phyloP scores from a whole-genome alignment of 306 rosid species.

The Canavalia gladiata region DNA sequence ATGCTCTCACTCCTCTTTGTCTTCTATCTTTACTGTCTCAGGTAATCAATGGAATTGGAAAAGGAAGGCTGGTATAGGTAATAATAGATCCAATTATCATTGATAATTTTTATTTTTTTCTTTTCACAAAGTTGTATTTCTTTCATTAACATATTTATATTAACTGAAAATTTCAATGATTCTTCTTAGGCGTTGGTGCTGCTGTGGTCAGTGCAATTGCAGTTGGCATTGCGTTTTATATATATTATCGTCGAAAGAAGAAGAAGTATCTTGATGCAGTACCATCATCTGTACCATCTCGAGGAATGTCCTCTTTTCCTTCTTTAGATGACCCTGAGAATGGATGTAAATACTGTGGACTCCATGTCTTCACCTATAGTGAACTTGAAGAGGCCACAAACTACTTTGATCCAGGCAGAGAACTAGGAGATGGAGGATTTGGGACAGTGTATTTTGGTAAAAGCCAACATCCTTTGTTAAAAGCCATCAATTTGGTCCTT shows the following conservation, averaged over 20 bases:
- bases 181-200: constrained; percentile 49
- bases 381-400: constrained; percentile 84
- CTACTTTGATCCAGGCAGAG: constrained; percentile 64
- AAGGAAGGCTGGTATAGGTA: constrained; percentile 52
- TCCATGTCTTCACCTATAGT: constrained; percentile 68
- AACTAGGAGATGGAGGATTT: constrained; percentile 89
- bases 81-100: constrained; percentile 33
- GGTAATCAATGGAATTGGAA: constrained; percentile 44
- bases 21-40: constrained; percentile 56
- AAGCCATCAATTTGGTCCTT: not conserved
- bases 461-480: constrained; percentile 1
- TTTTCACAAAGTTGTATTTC: not conserved
- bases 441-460: constrained; percentile 86
- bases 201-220: constrained; percentile 22
- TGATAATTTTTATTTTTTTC: not conserved
- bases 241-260: constrained; percentile 51
- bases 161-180: constrained; percentile 27
- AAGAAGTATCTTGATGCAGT: constrained; percentile 37
- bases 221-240: constrained; percentile 35
- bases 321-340: constrained; percentile 53
- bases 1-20: constrained; percentile 30
- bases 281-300: constrained; percentile 45
- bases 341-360: constrained; percentile 60
- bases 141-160: not conserved
- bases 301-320: constrained; percentile 45